Evolutionary conservation across 805 yeast genomes (phyloP), one percentile per base, ranked within the genome.

Genomic region (Lipomyces spencermartinsiae): DNA sequence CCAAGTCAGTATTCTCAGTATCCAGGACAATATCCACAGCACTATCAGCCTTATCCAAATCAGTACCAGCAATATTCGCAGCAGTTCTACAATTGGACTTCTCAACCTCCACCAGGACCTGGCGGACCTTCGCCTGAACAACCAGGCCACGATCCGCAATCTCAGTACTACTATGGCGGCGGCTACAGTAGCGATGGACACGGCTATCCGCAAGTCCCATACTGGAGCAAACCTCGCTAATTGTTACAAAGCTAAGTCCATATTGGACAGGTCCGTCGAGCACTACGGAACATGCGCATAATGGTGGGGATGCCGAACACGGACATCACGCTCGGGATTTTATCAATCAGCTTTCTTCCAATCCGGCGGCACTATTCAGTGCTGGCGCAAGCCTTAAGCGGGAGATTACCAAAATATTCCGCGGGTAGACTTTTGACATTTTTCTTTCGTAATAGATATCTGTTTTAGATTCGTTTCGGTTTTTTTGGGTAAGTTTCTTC

Each of bases 181-280:
- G 56, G 56, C 14, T 35, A 59, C 35, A 9, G 16, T 43, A 16
- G 22, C 33, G 34, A 31, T 31, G 33, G 22, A 53, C 34, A 31
- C 22, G 35, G 19, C 31, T 19, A 10, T 7, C 62, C 62, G 14
- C 57, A 31, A 59, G 56, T 59, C 14, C 62, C 62, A 46, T 49
- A 37, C 46, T 59, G 62, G 62, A 59, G 60, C 35, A 59, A 43
- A 37, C 62, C 62, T 14, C 34, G 29, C 29, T 59, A 22, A 53
- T 43, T 43, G 22, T 43, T 16, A 16, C 49, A 19, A n/a, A 3
- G 49, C 49, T 43, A 43, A 43, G 49, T 43, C 49, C 22, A 16
- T 14, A 12, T 43, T 43, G 19, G 49, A 16, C 49, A 43, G 49
- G 49, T 43, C 49, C 49, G 22, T 16, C n/a, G 49, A 6, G 22